Base-by-base conservation (phyloP, 169 alveolate genomes). In the Plasmodium ovale region DNA sequence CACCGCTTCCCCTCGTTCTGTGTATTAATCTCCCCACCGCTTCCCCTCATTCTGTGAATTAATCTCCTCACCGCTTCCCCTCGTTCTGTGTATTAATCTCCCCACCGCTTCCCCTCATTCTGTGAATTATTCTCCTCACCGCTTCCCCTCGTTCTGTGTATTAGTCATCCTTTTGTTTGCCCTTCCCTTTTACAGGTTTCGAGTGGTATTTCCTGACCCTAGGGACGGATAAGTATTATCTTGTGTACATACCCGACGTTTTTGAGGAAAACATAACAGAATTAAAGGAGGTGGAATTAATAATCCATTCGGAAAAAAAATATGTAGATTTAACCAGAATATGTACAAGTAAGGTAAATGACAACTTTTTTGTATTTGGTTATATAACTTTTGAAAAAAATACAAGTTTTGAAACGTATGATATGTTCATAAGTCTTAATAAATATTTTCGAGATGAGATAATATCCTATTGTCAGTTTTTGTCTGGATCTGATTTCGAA, bases 361-460 rank as follows among this genome's bases (percentile, higher is more conserved):
- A 84, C 2, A 84, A 84, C 33, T 69, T 84, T 42, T 39, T 84
- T 14, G 85, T 84, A 29, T 68, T 84, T 44, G 91, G 91, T 37
- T 39, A 84, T 47, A 67, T 84, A 53, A 16, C 35, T 67, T 72
- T 33, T 42, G 85, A 84, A 23, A 51, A 47, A 3, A 14, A 47
- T 49, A 39, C 19, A 35, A 68, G 72, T 35, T 84, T 54, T 59
- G 91, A 84, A 62, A 3, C 39, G 3, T 84, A 68, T 68, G 91
- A 84, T 31, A 42, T 84, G n/a, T 84, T 84, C 49, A 84, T 84
- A 39, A 56, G 91, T 29, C n/a, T 84, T 29, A 84, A 84, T 56
- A 84, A 71, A 68, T 72, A 84, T 44, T 84, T 68, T 68, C 87
- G 85, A 0, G 85, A 84, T 84, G 85, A 68, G n/a, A 84, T 84